These are phyloP conservation scores for Lichtheimia corymbifera DNA, from an alignment of 371 early-diverging fungal species.

Conservation along the genomic window DNA sequence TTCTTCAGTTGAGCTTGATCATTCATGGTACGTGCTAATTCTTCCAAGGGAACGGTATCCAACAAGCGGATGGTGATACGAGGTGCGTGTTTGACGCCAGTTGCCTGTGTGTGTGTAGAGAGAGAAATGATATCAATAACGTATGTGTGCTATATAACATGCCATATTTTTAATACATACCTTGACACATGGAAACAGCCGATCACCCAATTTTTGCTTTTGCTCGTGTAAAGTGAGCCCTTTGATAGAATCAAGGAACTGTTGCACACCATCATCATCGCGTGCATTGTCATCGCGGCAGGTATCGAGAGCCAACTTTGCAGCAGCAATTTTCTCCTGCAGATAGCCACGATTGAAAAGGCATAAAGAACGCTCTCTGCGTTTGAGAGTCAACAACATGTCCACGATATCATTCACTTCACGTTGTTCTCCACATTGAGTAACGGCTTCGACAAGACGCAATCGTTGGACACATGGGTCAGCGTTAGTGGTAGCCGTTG, in stretches of 20 bases:
- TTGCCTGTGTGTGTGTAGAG: conserved; percentile 3
- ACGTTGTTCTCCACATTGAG: conserved; percentile 19
- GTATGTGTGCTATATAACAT: too few species aligned
- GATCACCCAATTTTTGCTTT: conserved; percentile 44
- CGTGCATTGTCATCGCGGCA: conserved; percentile 33
- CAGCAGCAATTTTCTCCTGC: conserved; percentile 35
- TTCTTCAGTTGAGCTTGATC: conserved; percentile 34
- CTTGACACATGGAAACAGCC: conserved; percentile 44
- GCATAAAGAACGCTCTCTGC: conserved; percentile 48
- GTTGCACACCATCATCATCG: conserved; percentile 17
- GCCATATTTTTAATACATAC: conserved; percentile 17
- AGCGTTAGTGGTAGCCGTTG: conserved; percentile 31
- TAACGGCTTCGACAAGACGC: conserved; percentile 21
- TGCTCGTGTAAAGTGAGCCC: conserved; percentile 28
- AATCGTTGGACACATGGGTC: conserved; percentile 25
- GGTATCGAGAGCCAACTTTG: conserved; percentile 43
- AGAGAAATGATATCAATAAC: not conserved
- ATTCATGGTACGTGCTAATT: conserved; percentile 49
- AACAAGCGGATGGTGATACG: conserved; percentile 51
- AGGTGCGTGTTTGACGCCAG: conserved; percentile 26
- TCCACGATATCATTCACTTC: conserved; percentile 44
- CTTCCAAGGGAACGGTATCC: conserved; percentile 46
- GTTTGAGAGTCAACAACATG: conserved; percentile 46
- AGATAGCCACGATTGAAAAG: conserved; percentile 48
- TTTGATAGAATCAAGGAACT: conserved; percentile 28